Evolutionary conservation across 805 yeast genomes (phyloP), one percentile per base, ranked within the genome.

Genomic region (Candida piceae): DNA sequence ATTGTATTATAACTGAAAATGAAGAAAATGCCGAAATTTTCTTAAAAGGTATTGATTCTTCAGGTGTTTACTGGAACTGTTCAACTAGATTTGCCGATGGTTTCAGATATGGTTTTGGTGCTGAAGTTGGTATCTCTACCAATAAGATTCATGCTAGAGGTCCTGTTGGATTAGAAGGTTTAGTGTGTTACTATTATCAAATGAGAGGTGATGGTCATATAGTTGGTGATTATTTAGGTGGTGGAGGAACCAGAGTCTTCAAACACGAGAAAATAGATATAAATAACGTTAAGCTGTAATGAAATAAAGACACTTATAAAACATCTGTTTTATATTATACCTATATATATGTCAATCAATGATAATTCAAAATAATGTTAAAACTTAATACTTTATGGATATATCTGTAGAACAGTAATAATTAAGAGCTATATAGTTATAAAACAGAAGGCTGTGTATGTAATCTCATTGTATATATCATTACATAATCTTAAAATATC

Each of bases 21-120:
- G 76, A 83, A 54, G 68, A 53, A 5, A 67, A 67, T 12, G 97
- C 98, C 0, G 83, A 86, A 21, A 62, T 60, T 39, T 93, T 93
- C 64, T 61, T 90, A 55, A 78, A 78, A 55, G 93, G 89, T 16
- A 74, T 93, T 31, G 98, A 93, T 60, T 85, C 97, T 2, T 83
- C 97, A 1, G 97, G 97, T 39, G 95, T 93, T 10, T 93, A 87
- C 67, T 90, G 97, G 97, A 93, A 93, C 57, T 90, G 95, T 34
- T 84, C 96, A 16, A 87, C 97, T 7, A 72, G 99, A 56, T 93
- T 93, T 65, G 97, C 99, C 6, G 99, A 93, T 62, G 99, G 99
- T 3, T 93, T 86, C 72, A 76, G 98, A 58, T 93, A 90, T 56
- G 99, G 99, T 0, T 93, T 94, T 58, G 99, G 99, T 36, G 83